Evolutionary conservation across 495 filamentous ascomycete species (phyloP), one percentile per base, ranked within the genome.

Genomic region (Podospora conica): DNA sequence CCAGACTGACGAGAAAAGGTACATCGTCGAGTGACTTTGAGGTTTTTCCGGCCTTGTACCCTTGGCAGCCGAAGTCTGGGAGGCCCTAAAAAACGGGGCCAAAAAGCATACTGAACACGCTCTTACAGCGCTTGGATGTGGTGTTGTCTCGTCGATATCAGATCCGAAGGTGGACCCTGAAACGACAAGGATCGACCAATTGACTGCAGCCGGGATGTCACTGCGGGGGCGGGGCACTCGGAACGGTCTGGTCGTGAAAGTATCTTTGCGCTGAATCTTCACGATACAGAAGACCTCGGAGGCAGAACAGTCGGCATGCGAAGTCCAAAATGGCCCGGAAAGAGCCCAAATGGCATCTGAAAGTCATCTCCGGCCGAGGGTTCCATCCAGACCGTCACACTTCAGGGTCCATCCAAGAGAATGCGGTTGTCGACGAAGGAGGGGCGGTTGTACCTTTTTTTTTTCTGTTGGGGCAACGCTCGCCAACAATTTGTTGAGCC

Each of bases 391-490:
- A n/a, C 40, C 40, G 18, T 48, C 40, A 7, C 40, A 48, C 4
- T n/a, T 48, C 18, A 56, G 55, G 55, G 55, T 24, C 55, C 55
- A 56, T 56, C 55, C 27, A 21, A 18, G 20, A 18, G 24, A 58
- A 58, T 4, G 23, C 23, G 55, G n/a, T 57, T 22, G 23, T n/a
- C 22, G 8, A n/a, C 20, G 55, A 57, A 18, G 40, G 40, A 48
- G 15, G 40, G 18, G 33, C 33, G 25, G 18, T 57, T 23, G 22
- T 27, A 57, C 18, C 28, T 18, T 21, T 55, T 55, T 63, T n/a
- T 55, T 59, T 64, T 67, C 66, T 67, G 66, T 67, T 67, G 66
- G 66, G 63, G 60, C 24, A 66, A 55, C n/a, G 48, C 66, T 64
- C 53, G 33, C 20, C 53, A 23, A 25, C 25, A 55, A 63, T 67